These are phyloP conservation scores for Cyclotella sp. DNA, from an alignment of 108 stramenopile genomes.

Conservation along the genomic window DNA sequence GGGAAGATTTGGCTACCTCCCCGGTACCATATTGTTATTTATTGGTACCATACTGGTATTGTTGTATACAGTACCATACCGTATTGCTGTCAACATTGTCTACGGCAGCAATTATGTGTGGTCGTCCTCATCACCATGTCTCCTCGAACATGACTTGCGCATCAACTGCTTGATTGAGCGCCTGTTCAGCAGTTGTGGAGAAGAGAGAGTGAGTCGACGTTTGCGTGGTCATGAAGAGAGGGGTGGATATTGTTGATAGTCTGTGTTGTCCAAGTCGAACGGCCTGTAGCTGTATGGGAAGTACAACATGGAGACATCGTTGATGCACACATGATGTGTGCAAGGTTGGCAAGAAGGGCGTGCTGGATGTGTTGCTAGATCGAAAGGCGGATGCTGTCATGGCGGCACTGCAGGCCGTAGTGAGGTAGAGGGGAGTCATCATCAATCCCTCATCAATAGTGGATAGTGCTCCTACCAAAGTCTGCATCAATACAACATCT, in stretches of 20 bases:
- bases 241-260: not conserved
- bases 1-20: no score
- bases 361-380: not conserved
- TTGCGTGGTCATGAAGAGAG: not conserved
- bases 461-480: conserved; percentile 27
- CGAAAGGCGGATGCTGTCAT: conserved; percentile 11
- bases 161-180: conserved; percentile 5
- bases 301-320: conserved; percentile 9
- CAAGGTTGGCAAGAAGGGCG: not conserved
- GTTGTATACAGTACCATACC: no score
- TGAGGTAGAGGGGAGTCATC: conserved; percentile 20
- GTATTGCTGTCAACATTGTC: no score
- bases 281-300: conserved; percentile 7
- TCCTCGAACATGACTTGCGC: not conserved
- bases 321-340: not conserved
- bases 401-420: conserved; percentile 7
- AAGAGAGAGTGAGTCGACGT: not conserved
- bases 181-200: conserved; percentile 11
- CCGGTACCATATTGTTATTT: no score
- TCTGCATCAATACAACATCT: conserved; percentile 78
- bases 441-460: conserved; percentile 30
- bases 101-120: no score
- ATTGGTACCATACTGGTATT: no score
- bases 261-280: not conserved
- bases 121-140: no score